Evolutionary conservation across 805 yeast species (phyloP).

Genomic region (Priceomyces fermenticarens): DNA sequence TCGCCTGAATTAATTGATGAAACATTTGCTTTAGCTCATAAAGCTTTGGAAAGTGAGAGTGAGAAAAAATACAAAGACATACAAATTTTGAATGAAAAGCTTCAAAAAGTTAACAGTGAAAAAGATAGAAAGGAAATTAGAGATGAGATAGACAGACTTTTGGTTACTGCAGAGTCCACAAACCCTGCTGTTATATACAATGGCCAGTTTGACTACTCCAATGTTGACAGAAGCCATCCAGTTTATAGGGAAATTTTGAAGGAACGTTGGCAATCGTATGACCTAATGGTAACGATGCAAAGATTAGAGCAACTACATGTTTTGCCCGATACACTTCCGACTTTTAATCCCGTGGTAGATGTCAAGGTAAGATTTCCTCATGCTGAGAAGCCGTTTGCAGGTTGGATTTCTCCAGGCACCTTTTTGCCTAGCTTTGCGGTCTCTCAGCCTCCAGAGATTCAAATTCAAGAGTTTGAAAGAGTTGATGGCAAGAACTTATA

Average conservation of each 20-base stretch:
- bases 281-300: slow-evolving; percentile 82
- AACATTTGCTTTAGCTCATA: slow-evolving; percentile 68
- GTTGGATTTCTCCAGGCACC: slow-evolving; percentile 78
- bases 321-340: slow-evolving; percentile 93
- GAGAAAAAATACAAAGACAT: slow-evolving; percentile 36
- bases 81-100: slow-evolving; percentile 28
- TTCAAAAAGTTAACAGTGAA: slow-evolving; percentile 17
- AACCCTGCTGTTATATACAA: slow-evolving; percentile 87
- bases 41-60: slow-evolving; percentile 52
- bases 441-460: slow-evolving; percentile 70
- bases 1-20: slow-evolving; percentile 70
- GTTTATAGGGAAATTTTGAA: slow-evolving; percentile 71
- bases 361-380: slow-evolving; percentile 75
- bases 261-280: slow-evolving; percentile 68
- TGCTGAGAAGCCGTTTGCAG: slow-evolving; percentile 51
- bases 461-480: slow-evolving; percentile 66
- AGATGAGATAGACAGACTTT: slow-evolving; percentile 25
- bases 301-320: slow-evolving; percentile 81
- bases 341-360: slow-evolving; percentile 76
- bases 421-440: slow-evolving; percentile 72
- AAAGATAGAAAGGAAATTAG: slow-evolving; percentile 10
- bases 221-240: slow-evolving; percentile 68
- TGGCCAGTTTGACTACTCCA: slow-evolving; percentile 41
- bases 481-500: slow-evolving; percentile 53
- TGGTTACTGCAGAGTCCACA: slow-evolving; percentile 61